Conservation (phyloP, 1,284 basidiomycete species). For the Marasmius sp. region DNA sequence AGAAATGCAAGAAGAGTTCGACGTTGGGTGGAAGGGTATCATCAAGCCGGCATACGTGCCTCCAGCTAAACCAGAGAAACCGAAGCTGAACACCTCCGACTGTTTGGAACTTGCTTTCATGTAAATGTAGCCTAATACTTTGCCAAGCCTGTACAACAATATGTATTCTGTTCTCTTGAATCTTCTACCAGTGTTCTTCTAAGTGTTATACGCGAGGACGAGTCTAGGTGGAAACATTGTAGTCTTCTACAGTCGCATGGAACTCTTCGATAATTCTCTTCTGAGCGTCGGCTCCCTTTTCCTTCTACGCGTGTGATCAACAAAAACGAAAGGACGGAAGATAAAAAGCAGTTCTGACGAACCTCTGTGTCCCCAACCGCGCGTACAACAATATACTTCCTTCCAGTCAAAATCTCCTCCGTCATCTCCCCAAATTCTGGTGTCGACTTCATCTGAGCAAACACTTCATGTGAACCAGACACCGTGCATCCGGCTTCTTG, state of each 20-base stretch:
- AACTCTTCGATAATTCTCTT: conserved; percentile 82
- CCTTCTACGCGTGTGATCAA: conserved; percentile 37
- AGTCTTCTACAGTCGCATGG: conserved; percentile 79
- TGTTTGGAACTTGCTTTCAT: not conserved
- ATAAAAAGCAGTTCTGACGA: conserved; percentile 18
- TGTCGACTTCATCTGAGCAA: conserved; percentile 35
- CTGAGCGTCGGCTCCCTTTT: conserved; percentile 73
- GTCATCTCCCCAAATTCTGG: conserved; percentile 54
- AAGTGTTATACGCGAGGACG: not conserved
- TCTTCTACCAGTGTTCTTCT: too few relatives aligned
- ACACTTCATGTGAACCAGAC: conserved; percentile 64
- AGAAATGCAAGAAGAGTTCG: conserved; percentile 6
- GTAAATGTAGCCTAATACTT: not conserved
- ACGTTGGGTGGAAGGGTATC: conserved; percentile 9
- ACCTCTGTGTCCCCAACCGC: conserved; percentile 62
- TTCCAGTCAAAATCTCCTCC: conserved; percentile 74
- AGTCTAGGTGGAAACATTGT: conserved; percentile 12
- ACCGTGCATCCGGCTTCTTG: conserved; percentile 85
- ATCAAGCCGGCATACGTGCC: not conserved
- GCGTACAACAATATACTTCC: conserved; percentile 85
- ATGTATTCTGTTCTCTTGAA: not conserved
- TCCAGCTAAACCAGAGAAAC: conserved; percentile 1
- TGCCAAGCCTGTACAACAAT: not conserved
- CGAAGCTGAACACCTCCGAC: conserved; percentile 8
- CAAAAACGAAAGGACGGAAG: not conserved